phyloP scores from a whole-genome alignment of 139 green algal genomes.

The Volvox reticuliferus region DNA sequence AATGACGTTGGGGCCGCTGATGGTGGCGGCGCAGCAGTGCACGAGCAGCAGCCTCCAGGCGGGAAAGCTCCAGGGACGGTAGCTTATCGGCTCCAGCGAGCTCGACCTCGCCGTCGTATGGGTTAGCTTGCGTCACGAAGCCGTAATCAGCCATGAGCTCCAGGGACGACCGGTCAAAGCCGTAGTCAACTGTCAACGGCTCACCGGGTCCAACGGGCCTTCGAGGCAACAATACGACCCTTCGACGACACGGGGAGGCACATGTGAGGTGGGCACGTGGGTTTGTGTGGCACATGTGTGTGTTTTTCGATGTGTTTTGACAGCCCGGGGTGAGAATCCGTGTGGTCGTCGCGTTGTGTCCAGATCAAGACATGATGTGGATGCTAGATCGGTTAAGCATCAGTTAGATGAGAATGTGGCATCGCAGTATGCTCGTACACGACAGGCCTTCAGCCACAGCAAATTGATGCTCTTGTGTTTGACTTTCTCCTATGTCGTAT shows the following conservation, averaged over 20 bases:
- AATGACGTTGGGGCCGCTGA: no score
- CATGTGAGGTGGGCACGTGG: no score
- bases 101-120: not conserved
- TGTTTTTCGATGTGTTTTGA: no score
- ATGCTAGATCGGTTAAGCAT: no score
- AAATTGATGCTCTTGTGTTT: no score
- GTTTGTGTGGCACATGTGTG: no score
- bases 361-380: no score
- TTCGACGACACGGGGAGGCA: not conserved
- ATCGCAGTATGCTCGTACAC: not conserved
- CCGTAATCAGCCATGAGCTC: slow-evolving; percentile 47
- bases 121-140: slow-evolving; percentile 21
- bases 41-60: not conserved
- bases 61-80: not conserved
- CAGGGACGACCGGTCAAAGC: slow-evolving; percentile 21
- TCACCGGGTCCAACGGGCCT: slow-evolving; percentile 6
- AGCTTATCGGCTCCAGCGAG: slow-evolving; percentile 29
- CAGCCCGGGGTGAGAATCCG: no score
- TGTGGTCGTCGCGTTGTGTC: no score
- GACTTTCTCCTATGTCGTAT: no score
- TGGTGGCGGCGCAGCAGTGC: not conserved
- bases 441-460: not conserved
- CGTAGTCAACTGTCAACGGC: slow-evolving; percentile 49
- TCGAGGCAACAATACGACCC: slow-evolving; percentile 33
- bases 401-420: not conserved